phyloP scores from a whole-genome alignment of 441 rosid genomes.

The Croton setiger region DNA sequence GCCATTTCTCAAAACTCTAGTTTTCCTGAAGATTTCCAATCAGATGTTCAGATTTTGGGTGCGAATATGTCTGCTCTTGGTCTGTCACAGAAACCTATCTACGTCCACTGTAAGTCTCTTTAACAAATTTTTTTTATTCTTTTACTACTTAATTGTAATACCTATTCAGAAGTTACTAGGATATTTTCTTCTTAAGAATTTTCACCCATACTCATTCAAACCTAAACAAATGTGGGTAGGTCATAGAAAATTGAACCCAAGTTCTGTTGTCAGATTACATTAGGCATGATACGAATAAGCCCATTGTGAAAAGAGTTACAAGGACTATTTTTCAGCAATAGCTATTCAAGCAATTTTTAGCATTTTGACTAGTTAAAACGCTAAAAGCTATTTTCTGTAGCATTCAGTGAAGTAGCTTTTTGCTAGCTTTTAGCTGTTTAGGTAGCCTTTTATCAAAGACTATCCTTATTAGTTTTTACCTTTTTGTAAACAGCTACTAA shows the following conservation, averaged over 20 bases:
- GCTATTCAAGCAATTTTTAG: too few species aligned
- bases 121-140: background rate
- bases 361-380: too few species aligned
- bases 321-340: too few species aligned
- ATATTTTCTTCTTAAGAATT: background rate
- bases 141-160: background rate
- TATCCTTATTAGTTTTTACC: too few species aligned
- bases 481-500: too few species aligned
- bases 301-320: background rate
- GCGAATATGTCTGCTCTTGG: conserved; percentile 99
- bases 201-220: background rate
- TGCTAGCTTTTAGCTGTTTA: too few species aligned
- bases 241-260: background rate
- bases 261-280: background rate
- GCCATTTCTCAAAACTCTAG: conserved; percentile 39
- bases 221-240: background rate
- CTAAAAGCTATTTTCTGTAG: too few species aligned
- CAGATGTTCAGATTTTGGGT: conserved; percentile 73
- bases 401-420: too few species aligned
- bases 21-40: conserved; percentile 52
- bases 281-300: background rate
- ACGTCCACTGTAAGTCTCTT: conserved; percentile 49
- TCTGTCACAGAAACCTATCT: conserved; percentile 92
- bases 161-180: background rate
- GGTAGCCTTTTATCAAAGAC: too few species aligned